Percentiles rank a stretch among this genome's conserved stretches.
Conservation (phyloP, 116 monocot species). For the Posidonia oceanica region DNA sequence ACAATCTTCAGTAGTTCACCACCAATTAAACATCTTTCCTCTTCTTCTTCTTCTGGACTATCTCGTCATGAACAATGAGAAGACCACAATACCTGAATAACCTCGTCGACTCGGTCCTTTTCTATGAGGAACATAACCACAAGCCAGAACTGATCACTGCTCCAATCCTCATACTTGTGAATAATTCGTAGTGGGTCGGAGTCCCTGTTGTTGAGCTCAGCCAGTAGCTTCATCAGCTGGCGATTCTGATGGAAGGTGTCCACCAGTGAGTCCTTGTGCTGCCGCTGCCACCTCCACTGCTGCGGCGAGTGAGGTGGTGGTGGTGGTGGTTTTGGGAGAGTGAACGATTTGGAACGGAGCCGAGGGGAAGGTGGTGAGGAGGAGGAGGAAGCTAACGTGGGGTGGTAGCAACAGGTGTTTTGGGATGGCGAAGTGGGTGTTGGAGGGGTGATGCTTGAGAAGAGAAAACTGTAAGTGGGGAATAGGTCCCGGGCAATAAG, state of each 20-base stretch:
- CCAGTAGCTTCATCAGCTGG: conserved; percentile 18
- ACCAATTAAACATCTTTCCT: background rate
- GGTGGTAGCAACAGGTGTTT: background rate
- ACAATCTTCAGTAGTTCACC: background rate
- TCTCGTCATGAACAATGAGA: no score
- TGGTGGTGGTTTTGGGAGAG: background rate
- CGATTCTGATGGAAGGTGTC: conserved; percentile 45
- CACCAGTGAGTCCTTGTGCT: conserved; percentile 30
- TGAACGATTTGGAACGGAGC: background rate
- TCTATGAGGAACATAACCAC: conserved; percentile 33
- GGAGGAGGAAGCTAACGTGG: background rate
- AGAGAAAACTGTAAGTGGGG: background rate
- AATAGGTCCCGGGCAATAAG: background rate
- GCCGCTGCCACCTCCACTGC: conserved; percentile 7
- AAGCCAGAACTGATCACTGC: conserved; percentile 31
- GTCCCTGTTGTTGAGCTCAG: conserved; percentile 23
- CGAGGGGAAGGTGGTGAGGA: background rate
- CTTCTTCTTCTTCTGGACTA: no score
- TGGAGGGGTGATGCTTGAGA: background rate
- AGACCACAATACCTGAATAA: conserved; percentile 33
- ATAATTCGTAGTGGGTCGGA: conserved; percentile 25
- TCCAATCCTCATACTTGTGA: conserved; percentile 44
- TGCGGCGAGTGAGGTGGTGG: background rate
- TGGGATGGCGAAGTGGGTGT: background rate
- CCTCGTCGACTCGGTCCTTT: conserved; percentile 14